These are phyloP conservation scores for Epichloe sibirici DNA, from an alignment of 2,329 filamentous ascomycete species.

Conservation along the genomic window DNA sequence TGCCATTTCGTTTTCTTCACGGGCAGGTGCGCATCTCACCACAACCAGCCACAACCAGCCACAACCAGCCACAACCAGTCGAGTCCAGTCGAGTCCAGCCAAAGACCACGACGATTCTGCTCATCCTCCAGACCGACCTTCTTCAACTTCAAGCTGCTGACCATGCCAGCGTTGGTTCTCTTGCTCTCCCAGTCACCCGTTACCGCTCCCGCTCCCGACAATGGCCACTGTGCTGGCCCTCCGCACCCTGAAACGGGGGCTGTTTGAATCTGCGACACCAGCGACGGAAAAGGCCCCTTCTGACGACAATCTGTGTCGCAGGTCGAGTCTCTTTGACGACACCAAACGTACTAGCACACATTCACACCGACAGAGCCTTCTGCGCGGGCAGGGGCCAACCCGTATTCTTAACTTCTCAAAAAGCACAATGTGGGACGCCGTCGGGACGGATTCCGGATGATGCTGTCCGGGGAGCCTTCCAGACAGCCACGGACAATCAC, in stretches of 20 bases:
- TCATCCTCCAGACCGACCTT: no score
- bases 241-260: constrained; percentile 1
- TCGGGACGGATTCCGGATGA: neutral
- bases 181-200: no score
- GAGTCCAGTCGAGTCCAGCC: no score
- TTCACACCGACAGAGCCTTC: neutral
- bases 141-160: no score
- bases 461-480: neutral
- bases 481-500: constrained; percentile 1
- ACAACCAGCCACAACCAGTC: no score
- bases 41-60: no score
- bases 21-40: no score
- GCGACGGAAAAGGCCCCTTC: neutral
- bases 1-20: neutral
- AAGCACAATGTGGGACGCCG: neutral
- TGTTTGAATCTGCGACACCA: constrained; percentile 1
- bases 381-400: neutral
- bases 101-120: no score
- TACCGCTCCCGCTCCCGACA: no score
- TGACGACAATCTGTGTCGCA: constrained; percentile 1
- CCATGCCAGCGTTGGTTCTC: no score
- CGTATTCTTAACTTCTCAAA: neutral
- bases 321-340: neutral
- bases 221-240: no score
- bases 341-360: neutral